phyloP scores from a whole-genome alignment of 257 asterid species.

The Eucommia ulmoides region DNA sequence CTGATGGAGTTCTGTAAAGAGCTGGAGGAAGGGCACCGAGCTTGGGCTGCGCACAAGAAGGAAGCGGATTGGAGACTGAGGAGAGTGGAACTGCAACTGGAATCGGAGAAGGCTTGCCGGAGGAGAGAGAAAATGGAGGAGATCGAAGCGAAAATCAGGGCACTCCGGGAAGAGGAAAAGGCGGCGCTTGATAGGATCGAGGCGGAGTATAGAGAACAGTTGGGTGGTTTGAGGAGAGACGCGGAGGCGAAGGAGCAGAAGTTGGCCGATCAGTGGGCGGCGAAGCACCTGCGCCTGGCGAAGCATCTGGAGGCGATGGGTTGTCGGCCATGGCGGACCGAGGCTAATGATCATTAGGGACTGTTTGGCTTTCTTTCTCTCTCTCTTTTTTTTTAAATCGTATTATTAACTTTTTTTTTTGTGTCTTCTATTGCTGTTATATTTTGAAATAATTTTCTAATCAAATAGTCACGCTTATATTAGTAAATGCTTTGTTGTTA shows the following conservation, averaged over 20 bases:
- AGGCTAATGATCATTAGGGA: conserved; percentile 27
- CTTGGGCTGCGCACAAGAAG: conserved; percentile 63
- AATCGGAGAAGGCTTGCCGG: conserved; percentile 67
- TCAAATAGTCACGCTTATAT: too few species aligned
- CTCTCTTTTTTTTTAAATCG: too few species aligned
- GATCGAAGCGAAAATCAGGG: conserved; percentile 64
- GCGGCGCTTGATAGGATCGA: conserved; percentile 56
- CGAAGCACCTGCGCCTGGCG: conserved; percentile 50
- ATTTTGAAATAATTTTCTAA: too few species aligned
- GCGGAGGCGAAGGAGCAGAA: conserved; percentile 89
- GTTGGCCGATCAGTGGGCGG: conserved; percentile 84
- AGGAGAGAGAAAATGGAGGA: conserved; percentile 77
- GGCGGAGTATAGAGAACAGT: conserved; percentile 64
- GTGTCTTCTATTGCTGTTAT: too few species aligned
- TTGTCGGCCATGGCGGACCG: conserved; percentile 24
- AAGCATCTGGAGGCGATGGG: conserved; percentile 74
- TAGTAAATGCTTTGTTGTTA: too few species aligned
- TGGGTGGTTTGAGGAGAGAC: conserved; percentile 69
- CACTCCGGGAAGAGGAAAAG: conserved; percentile 65
- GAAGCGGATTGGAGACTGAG: conserved; percentile 83
- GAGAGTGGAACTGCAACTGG: conserved; percentile 70
- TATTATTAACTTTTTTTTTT: too few species aligned
- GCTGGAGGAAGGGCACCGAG: conserved; percentile 68
- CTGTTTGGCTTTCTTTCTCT: not conserved
- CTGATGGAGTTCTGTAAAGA: conserved; percentile 69